Evolutionary conservation across 1,284 basidiomycete genomes (phyloP).

Genomic region (Sanghuangporus sanghuang): DNA sequence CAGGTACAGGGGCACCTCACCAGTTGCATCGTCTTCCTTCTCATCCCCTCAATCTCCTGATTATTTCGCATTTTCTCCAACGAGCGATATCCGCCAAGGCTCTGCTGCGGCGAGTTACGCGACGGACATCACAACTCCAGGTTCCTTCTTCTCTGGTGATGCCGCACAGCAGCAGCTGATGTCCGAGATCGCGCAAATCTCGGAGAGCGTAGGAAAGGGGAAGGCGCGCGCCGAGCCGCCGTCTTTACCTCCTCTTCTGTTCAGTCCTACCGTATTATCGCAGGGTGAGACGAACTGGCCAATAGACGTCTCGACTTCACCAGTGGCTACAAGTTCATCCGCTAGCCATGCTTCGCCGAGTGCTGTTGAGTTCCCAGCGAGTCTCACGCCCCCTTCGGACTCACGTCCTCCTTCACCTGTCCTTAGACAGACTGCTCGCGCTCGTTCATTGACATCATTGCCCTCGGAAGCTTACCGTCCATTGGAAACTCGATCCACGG

Average conservation of each 20-base stretch:
- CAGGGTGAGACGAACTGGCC: slow-evolving; percentile 41
- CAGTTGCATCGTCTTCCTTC: slow-evolving; percentile 7
- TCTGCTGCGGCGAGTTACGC: slow-evolving; percentile 3
- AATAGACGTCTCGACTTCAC: neutral
- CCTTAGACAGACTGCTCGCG: slow-evolving; percentile 34
- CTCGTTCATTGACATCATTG: slow-evolving; percentile 53
- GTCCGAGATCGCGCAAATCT: neutral
- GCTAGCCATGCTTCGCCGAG: neutral
- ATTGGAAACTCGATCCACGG: slow-evolving; percentile 38
- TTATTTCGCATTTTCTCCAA: slow-evolving; percentile 14
- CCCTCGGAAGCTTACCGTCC: slow-evolving; percentile 41
- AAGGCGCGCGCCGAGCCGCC: slow-evolving; percentile 39
- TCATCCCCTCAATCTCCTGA: slow-evolving; percentile 9
- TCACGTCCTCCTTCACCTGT: slow-evolving; percentile 20
- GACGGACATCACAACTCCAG: slow-evolving; percentile 15
- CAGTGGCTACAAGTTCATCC: neutral
- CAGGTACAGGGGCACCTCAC: neutral
- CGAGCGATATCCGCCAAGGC: neutral
- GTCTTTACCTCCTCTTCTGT: slow-evolving; percentile 56
- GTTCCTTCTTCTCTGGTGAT: slow-evolving; percentile 9
- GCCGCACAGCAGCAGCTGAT: slow-evolving; percentile 8
- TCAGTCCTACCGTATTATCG: slow-evolving; percentile 47
- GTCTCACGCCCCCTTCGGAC: slow-evolving; percentile 11
- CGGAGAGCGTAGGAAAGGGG: slow-evolving; percentile 49
- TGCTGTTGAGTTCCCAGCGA: slow-evolving; percentile 2